A percentile compares a stretch with the other conserved stretches of the same genome.
Conservation (phyloP, 495 filamentous ascomycete genomes). For the Emericellopsis terricola region DNA sequence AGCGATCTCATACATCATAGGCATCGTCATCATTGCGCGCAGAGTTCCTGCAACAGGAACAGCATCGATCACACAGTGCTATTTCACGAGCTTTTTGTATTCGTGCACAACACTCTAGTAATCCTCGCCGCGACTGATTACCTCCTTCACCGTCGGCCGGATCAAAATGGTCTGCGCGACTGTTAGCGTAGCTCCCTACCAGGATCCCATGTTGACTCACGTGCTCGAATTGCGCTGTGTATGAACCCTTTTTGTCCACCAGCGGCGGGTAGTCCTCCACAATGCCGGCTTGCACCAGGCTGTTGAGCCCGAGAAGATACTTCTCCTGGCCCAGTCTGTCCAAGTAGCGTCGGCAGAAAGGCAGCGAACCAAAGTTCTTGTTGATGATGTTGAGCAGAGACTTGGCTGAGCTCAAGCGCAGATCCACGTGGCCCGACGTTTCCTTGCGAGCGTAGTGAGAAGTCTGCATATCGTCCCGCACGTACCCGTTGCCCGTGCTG, state of each 20-base stretch:
- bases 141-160: conserved; percentile 76
- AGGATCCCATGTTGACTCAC: conserved; percentile 39
- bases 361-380: conserved; percentile 82
- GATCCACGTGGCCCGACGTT: conserved; percentile 47
- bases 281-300: conserved; percentile 65
- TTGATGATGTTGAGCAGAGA: conserved; percentile 68
- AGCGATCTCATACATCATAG: too few relatives aligned
- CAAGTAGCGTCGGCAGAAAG: conserved; percentile 72
- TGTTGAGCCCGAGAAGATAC: conserved; percentile 83
- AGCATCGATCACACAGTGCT: too few relatives aligned
- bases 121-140: conserved; percentile 82
- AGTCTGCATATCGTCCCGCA: conserved; percentile 65
- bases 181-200: too few relatives aligned
- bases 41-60: too few relatives aligned
- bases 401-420: conserved; percentile 61
- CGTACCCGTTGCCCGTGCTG: conserved; percentile 74
- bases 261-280: conserved; percentile 83
- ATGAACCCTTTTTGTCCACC: conserved; percentile 84
- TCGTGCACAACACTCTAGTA: too few relatives aligned
- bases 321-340: conserved; percentile 77
- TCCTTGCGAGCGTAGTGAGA: conserved; percentile 56
- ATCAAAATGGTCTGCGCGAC: conserved; percentile 65
- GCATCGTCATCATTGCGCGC: too few relatives aligned
- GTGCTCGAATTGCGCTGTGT: conserved; percentile 90
- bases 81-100: too few relatives aligned